Base-by-base conservation (phyloP, 78 protist species). In the Acrasis kona region DNA sequence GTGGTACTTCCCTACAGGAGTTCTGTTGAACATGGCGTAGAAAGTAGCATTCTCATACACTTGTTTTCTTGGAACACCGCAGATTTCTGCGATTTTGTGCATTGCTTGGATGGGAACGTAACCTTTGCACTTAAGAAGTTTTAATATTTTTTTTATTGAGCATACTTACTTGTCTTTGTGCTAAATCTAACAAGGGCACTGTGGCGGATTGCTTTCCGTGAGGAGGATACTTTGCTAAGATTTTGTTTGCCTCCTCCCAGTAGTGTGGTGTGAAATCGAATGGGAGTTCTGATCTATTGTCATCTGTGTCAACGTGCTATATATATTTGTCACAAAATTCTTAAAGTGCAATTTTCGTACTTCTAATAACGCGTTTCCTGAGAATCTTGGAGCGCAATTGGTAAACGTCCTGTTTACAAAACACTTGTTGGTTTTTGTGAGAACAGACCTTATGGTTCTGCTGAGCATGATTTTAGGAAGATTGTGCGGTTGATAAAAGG, bases 1-100 rank as follows among this genome's bases (percentile, higher is more conserved):
- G 28, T 41, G 84, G 29, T 40, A 79, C 5, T 79, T 74, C 28
- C 82, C 82, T 8, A 79, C 77, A 10, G 87, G 87, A 42, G 36
- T 65, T 34, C 89, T 74, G 87, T 90, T 89, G 80, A 91, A 92
- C 99, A 96, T 96, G 10, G 96, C 89, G 82, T 96, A 96, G 85
- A 96, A 96, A 29, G 99, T 89, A 1, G 97, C 97, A 6, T 89
- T 92, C 41, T 93, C 96, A 67, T 92, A 96, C 31, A 92, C 96
- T 8, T 87, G 82, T 87, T 92, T 94, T 35, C 90, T 90, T 29
- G 93, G 87, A 38, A 93, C 77, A 8, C 90, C 95, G 41, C 89
- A 77, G 27, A 93, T 68, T 35, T 79, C 29, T 39, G 98, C 89
- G 40, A 87, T 19, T 42, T 91, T 87, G 84, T 95, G 89, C 97